Evolutionary conservation across 345 rosid species (phyloP).

Genomic region (Cardamine occulta): DNA sequence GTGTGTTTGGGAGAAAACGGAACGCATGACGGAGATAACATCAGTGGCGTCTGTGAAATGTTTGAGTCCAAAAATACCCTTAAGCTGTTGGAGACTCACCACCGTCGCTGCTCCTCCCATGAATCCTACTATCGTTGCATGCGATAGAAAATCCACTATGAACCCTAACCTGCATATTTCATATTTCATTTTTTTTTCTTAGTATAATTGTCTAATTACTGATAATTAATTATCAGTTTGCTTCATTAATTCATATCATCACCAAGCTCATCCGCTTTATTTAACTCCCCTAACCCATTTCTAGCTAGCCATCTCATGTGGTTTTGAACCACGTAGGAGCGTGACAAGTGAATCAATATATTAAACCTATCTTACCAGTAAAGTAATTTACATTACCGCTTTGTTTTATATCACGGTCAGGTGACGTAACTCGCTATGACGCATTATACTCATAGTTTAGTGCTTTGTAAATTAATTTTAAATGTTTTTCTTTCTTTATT

Average conservation of each 20-base stretch:
- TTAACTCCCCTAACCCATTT: conserved; percentile 5
- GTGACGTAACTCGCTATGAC: conserved; percentile 14
- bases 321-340: background rate
- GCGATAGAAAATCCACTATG: conserved; percentile 92
- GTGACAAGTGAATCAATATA: background rate
- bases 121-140: conserved; percentile 97
- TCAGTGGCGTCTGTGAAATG: conserved; percentile 87
- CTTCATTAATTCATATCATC: background rate
- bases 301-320: conserved; percentile 2
- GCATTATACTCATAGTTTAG: background rate
- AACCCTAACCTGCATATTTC: conserved; percentile 73
- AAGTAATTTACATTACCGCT: background rate
- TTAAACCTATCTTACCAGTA: background rate
- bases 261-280: background rate
- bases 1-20: conserved; percentile 74
- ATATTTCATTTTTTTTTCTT: conserved; percentile 5
- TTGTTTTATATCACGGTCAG: conserved; percentile 3
- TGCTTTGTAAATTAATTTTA: background rate
- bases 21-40: conserved; percentile 76
- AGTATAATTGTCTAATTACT: background rate
- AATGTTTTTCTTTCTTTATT: background rate
- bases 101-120: conserved; percentile 99
- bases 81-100: conserved; percentile 90
- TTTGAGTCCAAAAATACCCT: conserved; percentile 79
- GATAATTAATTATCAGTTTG: background rate